phyloP scores from a whole-genome alignment of 176 grass and related monocot species.

The Aegilops tauschii region DNA sequence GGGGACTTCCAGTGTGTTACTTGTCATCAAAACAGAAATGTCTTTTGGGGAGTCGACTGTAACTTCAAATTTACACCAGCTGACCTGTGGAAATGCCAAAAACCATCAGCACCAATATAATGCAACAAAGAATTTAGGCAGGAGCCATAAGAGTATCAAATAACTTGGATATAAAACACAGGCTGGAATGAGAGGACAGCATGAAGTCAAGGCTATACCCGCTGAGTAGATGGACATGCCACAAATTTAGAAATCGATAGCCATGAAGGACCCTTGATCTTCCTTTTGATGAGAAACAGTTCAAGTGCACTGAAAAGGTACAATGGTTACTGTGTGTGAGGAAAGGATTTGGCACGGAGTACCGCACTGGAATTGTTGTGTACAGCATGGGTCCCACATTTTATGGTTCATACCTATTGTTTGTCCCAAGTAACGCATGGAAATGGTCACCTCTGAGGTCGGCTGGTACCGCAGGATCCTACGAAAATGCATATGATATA shows the following conservation, averaged over 20 bases:
- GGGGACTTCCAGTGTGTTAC: slow-evolving; percentile 51
- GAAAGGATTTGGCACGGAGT: slow-evolving; percentile 11
- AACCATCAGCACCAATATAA: background rate
- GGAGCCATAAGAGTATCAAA: background rate
- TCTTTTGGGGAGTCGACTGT: slow-evolving; percentile 83
- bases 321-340: slow-evolving; percentile 18
- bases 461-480: slow-evolving; percentile 69
- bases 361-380: background rate
- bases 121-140: background rate
- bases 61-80: slow-evolving; percentile 98
- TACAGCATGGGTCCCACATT: background rate
- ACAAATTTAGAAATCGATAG: slow-evolving; percentile 79
- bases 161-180: background rate
- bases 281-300: slow-evolving; percentile 90
- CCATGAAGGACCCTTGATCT: slow-evolving; percentile 95
- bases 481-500: slow-evolving; percentile 23
- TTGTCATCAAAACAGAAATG: slow-evolving; percentile 64
- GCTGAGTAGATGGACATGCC: slow-evolving; percentile 52
- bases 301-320: slow-evolving; percentile 78
- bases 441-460: slow-evolving; percentile 85
- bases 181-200: background rate
- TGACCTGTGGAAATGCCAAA: slow-evolving; percentile 63
- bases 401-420: slow-evolving; percentile 60
- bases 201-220: slow-evolving; percentile 34
- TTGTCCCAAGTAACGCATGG: slow-evolving; percentile 82